These are phyloP conservation scores for Trichoderma atrobrunneum DNA, from an alignment of 2,329 filamentous ascomycete species.

Conservation along the genomic window DNA sequence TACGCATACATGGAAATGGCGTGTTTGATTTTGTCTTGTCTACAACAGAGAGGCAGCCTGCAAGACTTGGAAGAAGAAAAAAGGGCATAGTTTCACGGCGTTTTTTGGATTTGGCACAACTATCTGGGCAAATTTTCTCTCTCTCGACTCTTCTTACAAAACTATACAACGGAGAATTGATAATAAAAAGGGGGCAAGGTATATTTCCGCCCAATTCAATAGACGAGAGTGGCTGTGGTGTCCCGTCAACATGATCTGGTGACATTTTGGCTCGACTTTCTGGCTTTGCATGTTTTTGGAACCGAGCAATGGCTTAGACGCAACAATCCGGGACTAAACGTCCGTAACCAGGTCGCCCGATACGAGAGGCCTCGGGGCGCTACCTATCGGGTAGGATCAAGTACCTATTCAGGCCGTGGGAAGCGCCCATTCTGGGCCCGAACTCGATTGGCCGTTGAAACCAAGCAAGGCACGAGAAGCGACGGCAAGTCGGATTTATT, in stretches of 20 bases:
- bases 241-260: not conserved
- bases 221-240: not conserved
- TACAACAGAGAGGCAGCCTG: not conserved
- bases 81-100: not conserved
- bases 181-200: not conserved
- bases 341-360: not conserved
- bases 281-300: not conserved
- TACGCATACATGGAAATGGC: not conserved
- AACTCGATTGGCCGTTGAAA: not conserved
- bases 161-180: not conserved
- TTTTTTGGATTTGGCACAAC: not conserved
- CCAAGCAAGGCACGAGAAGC: not conserved
- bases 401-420: not conserved
- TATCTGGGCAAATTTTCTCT: not conserved
- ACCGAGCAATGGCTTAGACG: not conserved
- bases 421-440: not conserved
- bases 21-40: not conserved
- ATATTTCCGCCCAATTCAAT: not conserved
- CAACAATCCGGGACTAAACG: not conserved
- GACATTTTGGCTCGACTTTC: not conserved
- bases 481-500: not conserved
- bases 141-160: constrained; percentile 12
- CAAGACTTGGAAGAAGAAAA: not conserved
- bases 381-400: not conserved
- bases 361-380: not conserved